Evolutionary conservation across 2,329 filamentous ascomycete species (phyloP).

Genomic region (Pseudogymnoascus sp.): DNA sequence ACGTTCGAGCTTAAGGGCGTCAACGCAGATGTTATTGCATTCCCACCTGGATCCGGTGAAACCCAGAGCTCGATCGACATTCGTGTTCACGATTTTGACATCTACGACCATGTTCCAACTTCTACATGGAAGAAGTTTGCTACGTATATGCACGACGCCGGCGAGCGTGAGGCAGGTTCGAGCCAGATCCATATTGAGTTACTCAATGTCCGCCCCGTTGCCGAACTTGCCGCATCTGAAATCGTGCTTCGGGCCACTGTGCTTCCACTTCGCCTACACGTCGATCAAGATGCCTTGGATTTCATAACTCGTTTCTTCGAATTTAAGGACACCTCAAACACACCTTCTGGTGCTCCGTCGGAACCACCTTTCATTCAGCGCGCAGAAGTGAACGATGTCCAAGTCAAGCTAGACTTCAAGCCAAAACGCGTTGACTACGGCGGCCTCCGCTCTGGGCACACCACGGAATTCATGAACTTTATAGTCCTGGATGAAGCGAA

Average conservation of each 20-base stretch:
- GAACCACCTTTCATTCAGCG: conserved; percentile 84
- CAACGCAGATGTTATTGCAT: conserved; percentile 72
- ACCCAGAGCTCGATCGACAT: conserved; percentile 84
- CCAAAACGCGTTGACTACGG: conserved; percentile 96
- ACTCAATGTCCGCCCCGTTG: conserved; percentile 78
- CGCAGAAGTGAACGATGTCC: conserved; percentile 76
- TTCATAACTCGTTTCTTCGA: conserved; percentile 97
- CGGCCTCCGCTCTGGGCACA: conserved; percentile 83
- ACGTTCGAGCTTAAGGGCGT: conserved; percentile 87
- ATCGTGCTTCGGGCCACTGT: conserved; percentile 74
- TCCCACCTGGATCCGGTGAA: conserved; percentile 68
- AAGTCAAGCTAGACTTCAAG: conserved; percentile 89
- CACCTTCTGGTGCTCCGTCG: conserved; percentile 39
- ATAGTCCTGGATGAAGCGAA: conserved; percentile 83
- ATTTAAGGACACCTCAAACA: conserved; percentile 69
- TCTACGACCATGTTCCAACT: conserved; percentile 89
- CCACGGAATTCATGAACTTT: conserved; percentile 98
- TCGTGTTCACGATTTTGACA: conserved; percentile 72
- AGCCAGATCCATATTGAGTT: conserved; percentile 89
- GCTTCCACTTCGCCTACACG: conserved; percentile 80
- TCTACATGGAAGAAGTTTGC: conserved; percentile 99
- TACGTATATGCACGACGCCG: conserved; percentile 82
- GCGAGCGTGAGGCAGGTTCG: conserved; percentile 76
- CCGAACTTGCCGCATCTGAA: conserved; percentile 79
- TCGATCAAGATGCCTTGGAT: conserved; percentile 94